Evolutionary conservation across 1,139 yeast genomes (phyloP), one percentile per base, ranked within the genome.

Genomic region (Protomyces arabidopsidicola): DNA sequence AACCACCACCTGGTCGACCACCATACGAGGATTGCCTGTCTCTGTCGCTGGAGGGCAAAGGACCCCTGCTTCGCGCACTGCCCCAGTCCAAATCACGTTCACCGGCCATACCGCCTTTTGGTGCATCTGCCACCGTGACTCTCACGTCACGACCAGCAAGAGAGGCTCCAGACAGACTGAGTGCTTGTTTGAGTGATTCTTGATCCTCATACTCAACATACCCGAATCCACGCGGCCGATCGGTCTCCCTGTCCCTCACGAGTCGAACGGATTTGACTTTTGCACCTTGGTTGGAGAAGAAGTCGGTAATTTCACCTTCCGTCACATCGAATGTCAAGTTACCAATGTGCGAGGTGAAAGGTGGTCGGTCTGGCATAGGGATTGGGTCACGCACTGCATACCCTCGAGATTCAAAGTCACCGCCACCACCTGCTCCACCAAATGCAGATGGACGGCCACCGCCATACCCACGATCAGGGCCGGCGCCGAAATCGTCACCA

Each of bases 51-150:
- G 72, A 66, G 35, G 73, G 72, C 60, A 71, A 65, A 63, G 79
- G 81, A 18, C 76, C 77, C 65, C 75, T 20, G 24, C 55, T 45
- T 22, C 62, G 62, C 12, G 62, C 62, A n/a, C 52, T 39, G 2
- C 62, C 62, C 69, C 71, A 72, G 68, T 72, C 75, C 70, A 75
- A 71, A 53, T 71, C 71, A 27, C 70, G 66, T 36, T 66, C 60
- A 2, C 69, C 70, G 60, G 59, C 65, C 56, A 64, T 65, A 22
- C 69, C 68, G 68, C 51, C 54, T 60, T 55, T 80, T 77, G 83
- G 86, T 67, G 95, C 95, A 66, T 95, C 97, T 60, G 98, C 97
- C 65, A 93, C 98, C 69, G 85, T 84, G 65, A 95, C 89, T 70
- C 84, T 88, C 68, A 90, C 83, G 71, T 84, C 84, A 78, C 96